Conservation (phyloP, 2,329 filamentous ascomycete genomes). For the Acephala macrosclerotiorum region DNA sequence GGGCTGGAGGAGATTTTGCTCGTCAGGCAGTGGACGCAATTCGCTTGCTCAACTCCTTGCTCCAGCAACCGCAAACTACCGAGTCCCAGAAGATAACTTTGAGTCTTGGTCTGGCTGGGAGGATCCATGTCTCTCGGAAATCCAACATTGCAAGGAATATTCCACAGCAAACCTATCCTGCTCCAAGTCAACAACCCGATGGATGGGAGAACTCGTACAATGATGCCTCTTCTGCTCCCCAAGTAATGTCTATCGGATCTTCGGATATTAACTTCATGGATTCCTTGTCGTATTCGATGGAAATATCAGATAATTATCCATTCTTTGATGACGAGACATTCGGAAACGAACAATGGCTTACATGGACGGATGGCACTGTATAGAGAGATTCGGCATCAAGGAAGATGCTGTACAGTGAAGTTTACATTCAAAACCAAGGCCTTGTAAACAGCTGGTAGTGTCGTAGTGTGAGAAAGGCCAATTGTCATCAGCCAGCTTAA, state of each 20-base stretch:
- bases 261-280: slow-evolving; percentile 17
- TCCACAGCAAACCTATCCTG: background rate
- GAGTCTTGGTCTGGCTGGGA: slow-evolving; percentile 17
- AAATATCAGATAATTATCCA: slow-evolving; percentile 16
- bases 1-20: slow-evolving; percentile 18
- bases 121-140: slow-evolving; percentile 21
- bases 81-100: slow-evolving; percentile 16
- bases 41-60: slow-evolving; percentile 7
- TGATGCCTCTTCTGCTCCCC: background rate
- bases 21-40: slow-evolving; percentile 15
- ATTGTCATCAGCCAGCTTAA: background rate
- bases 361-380: slow-evolving; percentile 9
- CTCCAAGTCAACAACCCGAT: slow-evolving; percentile 1
- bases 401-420: background rate
- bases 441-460: background rate
- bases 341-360: slow-evolving; percentile 13
- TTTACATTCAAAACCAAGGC: background rate
- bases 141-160: slow-evolving; percentile 1
- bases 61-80: slow-evolving; percentile 16
- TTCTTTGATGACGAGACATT: slow-evolving; percentile 15
- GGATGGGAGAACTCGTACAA: slow-evolving; percentile 10
- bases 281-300: slow-evolving; percentile 23
- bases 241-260: background rate
- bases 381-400: background rate
- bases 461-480: background rate